Evolutionary conservation across 2,329 filamentous ascomycete species (phyloP), one percentile per base, ranked within the genome.

Genomic region (Pseudonectria foliicola): DNA sequence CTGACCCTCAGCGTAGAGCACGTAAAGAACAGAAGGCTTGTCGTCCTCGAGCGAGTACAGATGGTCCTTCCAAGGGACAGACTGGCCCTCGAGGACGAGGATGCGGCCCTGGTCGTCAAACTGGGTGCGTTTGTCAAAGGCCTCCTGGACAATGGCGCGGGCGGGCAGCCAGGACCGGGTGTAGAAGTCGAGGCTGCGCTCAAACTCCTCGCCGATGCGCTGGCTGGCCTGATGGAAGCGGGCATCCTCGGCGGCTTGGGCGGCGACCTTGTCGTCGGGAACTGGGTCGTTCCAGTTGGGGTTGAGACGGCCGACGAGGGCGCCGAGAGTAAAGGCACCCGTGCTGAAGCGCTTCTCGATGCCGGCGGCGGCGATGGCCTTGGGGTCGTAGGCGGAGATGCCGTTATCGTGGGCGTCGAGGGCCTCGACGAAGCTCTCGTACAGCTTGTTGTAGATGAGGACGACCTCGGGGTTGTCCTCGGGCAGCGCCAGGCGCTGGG

Each of bases 341-440:
- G 89, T 75, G 50, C 80, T 82, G 67, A 93, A 95, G 49, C 81
- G 80, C 70, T 89, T 92, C 61, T 84, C 68, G 27, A 95, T 62
- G 4, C 82, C 83, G 0, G 85, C 84, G 21, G 78, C 72, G 21
- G 75, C 63, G 13, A 95, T 58, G 23, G 70, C 79, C 15, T 72
- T 71, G 18, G 83, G 71, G 57, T 95, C 86, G 64, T 93, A 93
- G 39, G 71, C 74, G 16, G 80, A 81, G 56, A 98, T 83, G 48
- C 92, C 92, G 61, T 98, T 98, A 71, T 98, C 92, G 64, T 98
- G 90, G 38, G 89, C 92, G 63, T 98, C 92, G 37, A 98, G 81
- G 2, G 92, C 88, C 70, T 98, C 92, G 58, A 98, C 73, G 61
- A 96, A 95, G 62, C 83, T 83, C 49, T 82, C 79, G 71, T 98